Percentiles rank a stretch among this genome's conserved stretches.
Evolutionary conservation across 176 grass and related monocot genomes (phyloP).

Genomic region (Secale cereale): DNA sequence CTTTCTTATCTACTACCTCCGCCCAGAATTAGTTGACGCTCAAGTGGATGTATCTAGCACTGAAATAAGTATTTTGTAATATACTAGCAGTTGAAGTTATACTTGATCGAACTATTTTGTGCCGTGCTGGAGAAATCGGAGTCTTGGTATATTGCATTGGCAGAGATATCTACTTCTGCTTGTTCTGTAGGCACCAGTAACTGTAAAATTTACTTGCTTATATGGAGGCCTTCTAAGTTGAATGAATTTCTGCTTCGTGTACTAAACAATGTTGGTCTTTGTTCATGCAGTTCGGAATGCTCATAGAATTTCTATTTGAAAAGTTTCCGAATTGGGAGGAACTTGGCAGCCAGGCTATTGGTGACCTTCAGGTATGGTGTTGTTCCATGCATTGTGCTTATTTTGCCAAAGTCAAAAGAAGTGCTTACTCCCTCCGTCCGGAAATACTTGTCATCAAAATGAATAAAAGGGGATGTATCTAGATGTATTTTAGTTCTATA

Average conservation of each 20-base stretch:
- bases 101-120: neutral
- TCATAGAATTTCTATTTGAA: constrained; percentile 95
- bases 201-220: neutral
- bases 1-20: neutral
- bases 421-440: too few relatives aligned
- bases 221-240: neutral
- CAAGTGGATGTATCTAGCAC: too few relatives aligned
- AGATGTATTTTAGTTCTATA: too few relatives aligned
- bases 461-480: too few relatives aligned
- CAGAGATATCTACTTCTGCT: neutral
- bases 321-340: constrained; percentile 93
- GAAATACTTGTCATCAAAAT: too few relatives aligned
- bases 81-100: neutral
- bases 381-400: constrained; percentile 13
- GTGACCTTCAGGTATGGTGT: constrained; percentile 79
- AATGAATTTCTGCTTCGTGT: neutral
- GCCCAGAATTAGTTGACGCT: too few relatives aligned
- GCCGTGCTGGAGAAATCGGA: neutral
- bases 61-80: neutral
- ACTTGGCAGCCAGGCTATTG: constrained; percentile 86
- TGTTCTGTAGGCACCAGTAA: neutral
- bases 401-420: neutral
- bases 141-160: neutral
- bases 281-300: constrained; percentile 89
- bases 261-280: constrained; percentile 4